Conservation (phyloP, 768 basidiomycete genomes). For the Dentipellis sp. region DNA sequence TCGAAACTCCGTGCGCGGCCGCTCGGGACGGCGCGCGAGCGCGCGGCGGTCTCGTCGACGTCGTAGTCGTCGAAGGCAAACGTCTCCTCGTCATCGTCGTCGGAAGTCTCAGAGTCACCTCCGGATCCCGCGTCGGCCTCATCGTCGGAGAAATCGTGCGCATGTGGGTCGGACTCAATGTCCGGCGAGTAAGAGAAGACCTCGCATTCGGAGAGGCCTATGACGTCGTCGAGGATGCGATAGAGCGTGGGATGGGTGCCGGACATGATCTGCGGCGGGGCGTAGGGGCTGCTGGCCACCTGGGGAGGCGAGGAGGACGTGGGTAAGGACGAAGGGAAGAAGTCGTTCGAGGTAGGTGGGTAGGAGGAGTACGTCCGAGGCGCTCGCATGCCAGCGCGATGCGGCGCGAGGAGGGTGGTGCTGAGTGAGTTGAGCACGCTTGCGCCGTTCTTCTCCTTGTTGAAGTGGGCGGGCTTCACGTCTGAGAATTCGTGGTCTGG, state of each 20-base stretch:
- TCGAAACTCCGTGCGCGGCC: constrained; percentile 18
- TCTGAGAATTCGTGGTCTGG: constrained; percentile 97
- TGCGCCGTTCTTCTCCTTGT: constrained; percentile 64
- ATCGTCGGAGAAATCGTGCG: constrained; percentile 69
- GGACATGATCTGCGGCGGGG: constrained; percentile 63
- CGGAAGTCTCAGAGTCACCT: constrained; percentile 54
- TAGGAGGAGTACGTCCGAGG: constrained; percentile 84
- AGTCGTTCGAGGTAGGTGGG: constrained; percentile 60
- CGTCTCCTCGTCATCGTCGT: constrained; percentile 57
- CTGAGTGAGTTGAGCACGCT: constrained; percentile 78
- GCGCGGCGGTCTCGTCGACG: constrained; percentile 40
- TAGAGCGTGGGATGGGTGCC: constrained; percentile 87
- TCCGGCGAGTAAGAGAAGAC: constrained; percentile 93
- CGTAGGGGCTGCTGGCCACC: constrained; percentile 53
- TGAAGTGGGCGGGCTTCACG: constrained; percentile 84
- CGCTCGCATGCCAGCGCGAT: constrained; percentile 53
- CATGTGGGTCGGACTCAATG: constrained; percentile 91
- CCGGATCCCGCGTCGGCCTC: constrained; percentile 64
- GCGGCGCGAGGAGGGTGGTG: constrained; percentile 71
- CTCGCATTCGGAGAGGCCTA: constrained; percentile 87
- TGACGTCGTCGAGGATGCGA: constrained; percentile 81
- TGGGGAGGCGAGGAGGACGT: constrained; percentile 63
- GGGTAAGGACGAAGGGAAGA: constrained; percentile 69
- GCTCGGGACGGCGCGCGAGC: constrained; percentile 14
- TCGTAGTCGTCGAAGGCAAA: constrained; percentile 82